These are phyloP conservation scores for Ascochyta pisi DNA, from an alignment of 2,329 filamentous ascomycete species.

Conservation along the genomic window DNA sequence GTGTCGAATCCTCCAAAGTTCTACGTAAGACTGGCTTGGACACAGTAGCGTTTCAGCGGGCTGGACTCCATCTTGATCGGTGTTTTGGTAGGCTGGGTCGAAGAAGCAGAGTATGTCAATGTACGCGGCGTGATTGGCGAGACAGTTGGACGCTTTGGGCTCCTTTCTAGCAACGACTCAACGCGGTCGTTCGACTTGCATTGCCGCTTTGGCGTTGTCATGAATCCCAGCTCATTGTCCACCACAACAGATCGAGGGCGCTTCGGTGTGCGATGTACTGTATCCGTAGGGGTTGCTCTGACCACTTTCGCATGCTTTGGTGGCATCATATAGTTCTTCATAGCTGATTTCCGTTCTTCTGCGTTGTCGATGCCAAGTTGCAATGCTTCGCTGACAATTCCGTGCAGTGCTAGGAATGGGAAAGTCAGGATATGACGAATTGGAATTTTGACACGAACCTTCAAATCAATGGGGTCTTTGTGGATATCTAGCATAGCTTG, in stretches of 20 bases:
- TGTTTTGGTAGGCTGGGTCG: background rate
- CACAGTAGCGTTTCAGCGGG: background rate
- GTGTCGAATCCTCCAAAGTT: too few species aligned
- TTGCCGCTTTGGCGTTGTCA: background rate
- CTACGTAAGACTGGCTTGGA: too few species aligned
- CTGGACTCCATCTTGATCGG: background rate
- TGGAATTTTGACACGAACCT: constrained; percentile 11
- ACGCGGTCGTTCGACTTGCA: background rate
- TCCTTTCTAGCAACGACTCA: background rate
- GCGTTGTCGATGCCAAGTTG: constrained; percentile 29
- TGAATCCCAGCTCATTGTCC: background rate
- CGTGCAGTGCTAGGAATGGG: constrained; percentile 29
- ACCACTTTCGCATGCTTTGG: background rate
- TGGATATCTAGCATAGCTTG: background rate
- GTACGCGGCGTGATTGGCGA: background rate
- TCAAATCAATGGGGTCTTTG: background rate
- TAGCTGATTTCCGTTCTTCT: background rate
- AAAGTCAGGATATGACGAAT: constrained; percentile 29
- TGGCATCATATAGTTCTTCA: background rate
- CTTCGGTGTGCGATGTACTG: background rate
- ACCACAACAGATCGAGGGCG: too few species aligned
- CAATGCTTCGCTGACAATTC: constrained; percentile 22
- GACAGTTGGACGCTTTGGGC: background rate
- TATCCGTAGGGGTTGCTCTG: too few species aligned
- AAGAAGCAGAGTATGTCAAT: background rate